Base-by-base conservation (phyloP, 768 basidiomycete species). In the Naganishia randhawae region DNA sequence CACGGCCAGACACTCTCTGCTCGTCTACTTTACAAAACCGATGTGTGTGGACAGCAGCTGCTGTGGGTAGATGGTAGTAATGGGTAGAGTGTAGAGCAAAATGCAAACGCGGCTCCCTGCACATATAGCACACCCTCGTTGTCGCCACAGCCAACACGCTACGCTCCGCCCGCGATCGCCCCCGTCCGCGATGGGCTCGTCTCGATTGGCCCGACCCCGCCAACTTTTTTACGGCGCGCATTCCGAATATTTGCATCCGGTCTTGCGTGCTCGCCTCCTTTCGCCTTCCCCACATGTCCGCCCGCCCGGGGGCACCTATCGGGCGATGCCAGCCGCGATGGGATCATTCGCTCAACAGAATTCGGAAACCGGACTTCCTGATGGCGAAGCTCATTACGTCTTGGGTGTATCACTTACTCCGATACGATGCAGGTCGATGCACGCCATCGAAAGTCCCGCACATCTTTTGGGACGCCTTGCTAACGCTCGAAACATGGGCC, bases 171-270 rank as follows among this genome's bases (percentile, higher is more conserved):
- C 45, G 25, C 45, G 45, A 48, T 61, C 57, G 32, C n/a, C 29
- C 39, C 9, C n/a, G n/a, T n/a, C n/a, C 57, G 57, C 57, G 57
- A 61, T 61, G 35, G 39, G 25, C 31, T 2, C 3, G 22, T 2
- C 22, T 61, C 57, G 57, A 61, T 61, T 61, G 57, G 57, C 19
- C 54, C 11, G 50, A 9, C 50, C 17, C 9, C 9, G 25, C 31
- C 37, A 22, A 41, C 37, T 39, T 61, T 61, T 61, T 61, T 61
- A 41, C 8, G 4, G 22, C 19, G 4, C 45, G 2, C 39, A 61
- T 61, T 61, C 57, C 57, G 57, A 61, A 61, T 61, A 61, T 53
- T 31, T 53, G 57, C 57, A 61, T 61, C 57, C 57, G 57, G 16
- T 41, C 37, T 61, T 61, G 57, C 57, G 57, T 61, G 57, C 57